Evolutionary conservation across 345 rosid genomes (phyloP).

Genomic region (Acer saccharum): DNA sequence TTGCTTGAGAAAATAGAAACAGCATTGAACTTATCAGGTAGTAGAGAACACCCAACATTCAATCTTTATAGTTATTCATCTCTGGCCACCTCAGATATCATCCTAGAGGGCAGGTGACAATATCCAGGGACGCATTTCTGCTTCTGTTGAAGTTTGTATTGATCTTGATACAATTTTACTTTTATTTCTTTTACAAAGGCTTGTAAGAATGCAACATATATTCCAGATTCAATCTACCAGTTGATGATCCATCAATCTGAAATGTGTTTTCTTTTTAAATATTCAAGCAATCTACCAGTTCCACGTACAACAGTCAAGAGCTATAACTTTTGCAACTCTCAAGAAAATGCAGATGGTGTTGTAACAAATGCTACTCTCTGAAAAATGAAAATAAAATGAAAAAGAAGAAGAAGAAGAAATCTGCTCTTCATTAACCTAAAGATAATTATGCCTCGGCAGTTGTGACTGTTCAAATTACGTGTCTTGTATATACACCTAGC

Average conservation of each 20-base stretch:
- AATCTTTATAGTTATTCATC: slow-evolving; percentile 18
- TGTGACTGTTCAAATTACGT: too few relatives aligned
- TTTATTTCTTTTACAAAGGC: neutral
- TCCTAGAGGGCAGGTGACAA: slow-evolving; percentile 28
- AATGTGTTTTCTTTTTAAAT: too few relatives aligned
- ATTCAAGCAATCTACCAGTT: too few relatives aligned
- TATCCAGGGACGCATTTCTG: neutral
- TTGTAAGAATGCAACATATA: neutral
- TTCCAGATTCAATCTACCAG: neutral
- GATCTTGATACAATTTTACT: neutral
- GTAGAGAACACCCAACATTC: slow-evolving; percentile 23
- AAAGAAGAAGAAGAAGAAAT: too few relatives aligned
- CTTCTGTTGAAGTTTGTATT: neutral
- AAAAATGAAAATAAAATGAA: too few relatives aligned
- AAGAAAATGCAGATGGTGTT: neutral
- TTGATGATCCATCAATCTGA: too few relatives aligned
- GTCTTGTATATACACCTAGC: too few relatives aligned
- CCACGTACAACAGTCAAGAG: neutral
- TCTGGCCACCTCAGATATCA: slow-evolving; percentile 19
- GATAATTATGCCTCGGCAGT: too few relatives aligned
- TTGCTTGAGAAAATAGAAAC: slow-evolving; percentile 21
- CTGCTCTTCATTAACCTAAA: too few relatives aligned
- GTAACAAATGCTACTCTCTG: too few relatives aligned
- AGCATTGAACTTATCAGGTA: neutral
- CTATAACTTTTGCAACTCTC: neutral